Conservation (phyloP, 805 yeast species). For the Zygotorulaspora sp. region DNA sequence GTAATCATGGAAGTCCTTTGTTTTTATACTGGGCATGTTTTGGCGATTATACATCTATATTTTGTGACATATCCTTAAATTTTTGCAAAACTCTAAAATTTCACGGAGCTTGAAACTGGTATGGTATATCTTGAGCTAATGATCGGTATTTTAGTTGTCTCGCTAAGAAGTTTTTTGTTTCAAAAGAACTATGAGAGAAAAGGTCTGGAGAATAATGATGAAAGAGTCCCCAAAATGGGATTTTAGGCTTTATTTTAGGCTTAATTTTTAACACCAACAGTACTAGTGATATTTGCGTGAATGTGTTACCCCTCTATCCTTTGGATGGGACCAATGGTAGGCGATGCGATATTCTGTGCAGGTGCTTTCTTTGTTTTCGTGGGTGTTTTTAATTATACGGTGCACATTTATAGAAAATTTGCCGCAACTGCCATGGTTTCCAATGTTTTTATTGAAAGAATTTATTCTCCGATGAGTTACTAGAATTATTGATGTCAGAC, state of each 20-base stretch:
- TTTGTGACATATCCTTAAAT: conserved; percentile 64
- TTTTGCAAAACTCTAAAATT: conserved; percentile 49
- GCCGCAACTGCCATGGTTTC: conserved; percentile 52
- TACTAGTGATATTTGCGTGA: conserved; percentile 78
- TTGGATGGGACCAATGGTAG: conserved; percentile 68
- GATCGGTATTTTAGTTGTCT: conserved; percentile 47
- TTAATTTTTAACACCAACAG: conserved; percentile 56
- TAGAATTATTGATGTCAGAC: too few species aligned
- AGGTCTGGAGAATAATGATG: conserved; percentile 44
- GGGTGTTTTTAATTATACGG: conserved; percentile 60
- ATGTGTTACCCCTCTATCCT: conserved; percentile 54
- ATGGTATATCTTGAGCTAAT: conserved; percentile 59
- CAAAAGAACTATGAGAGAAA: conserved; percentile 42
- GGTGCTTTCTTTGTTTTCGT: conserved; percentile 65
- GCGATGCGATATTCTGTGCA: conserved; percentile 72
- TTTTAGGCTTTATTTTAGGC: conserved; percentile 60
- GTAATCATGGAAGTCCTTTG: conserved; percentile 54
- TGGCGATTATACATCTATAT: conserved; percentile 60
- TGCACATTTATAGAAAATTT: conserved; percentile 54
- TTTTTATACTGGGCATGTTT: conserved; percentile 51
- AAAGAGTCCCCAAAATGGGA: conserved; percentile 54
- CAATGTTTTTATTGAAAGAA: conserved; percentile 48
- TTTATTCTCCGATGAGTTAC: too few species aligned
- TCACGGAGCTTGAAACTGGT: conserved; percentile 52
- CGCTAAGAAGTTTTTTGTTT: conserved; percentile 41